Evolutionary conservation across 2,329 filamentous ascomycete genomes (phyloP), one percentile per base, ranked within the genome.

Genomic region (Trichoderma breve): DNA sequence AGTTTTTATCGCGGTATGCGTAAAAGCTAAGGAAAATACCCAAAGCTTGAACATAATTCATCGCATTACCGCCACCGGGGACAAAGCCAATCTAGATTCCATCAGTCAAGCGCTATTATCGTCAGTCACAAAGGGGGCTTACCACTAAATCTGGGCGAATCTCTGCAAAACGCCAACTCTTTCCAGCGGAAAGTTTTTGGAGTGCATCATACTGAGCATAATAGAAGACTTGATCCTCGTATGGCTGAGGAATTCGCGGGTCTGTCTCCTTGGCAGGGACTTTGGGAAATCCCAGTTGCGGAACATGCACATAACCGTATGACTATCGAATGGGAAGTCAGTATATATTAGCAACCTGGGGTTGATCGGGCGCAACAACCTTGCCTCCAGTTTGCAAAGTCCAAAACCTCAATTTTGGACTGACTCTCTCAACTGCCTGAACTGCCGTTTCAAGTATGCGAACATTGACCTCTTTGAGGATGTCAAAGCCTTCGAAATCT

Each of bases 121-220:
- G 2, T 14, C 4, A 57, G 14, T 39, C 6, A 26, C 24, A 30
- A 14, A 8, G 3, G 12, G 4, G 14, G 7, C 32, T 58, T 32
- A 71, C 69, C 47, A 71, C 69, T 36, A 71, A n/a, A 32, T 71
- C 69, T 24, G 69, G 69, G 15, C 69, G 69, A 39, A 71, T 71
- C 57, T 71, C 69, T 12, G 47, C 69, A 43, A 71, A 71, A 15
- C 69, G 60, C 69, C 69, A 71, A 7, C 21, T 47, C 69, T 71
- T 71, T 6, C 61, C 69, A 18, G 60, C 60, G 47, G 69, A 71
- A 9, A 71, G 18, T 9, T 18, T 64, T 12, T 64, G 14, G 2
- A 71, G 51, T 9, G 53, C 26, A 34, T 71, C 69, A 34, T 71
- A 43, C 24, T 71, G 69, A 15, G 69, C 47, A 28, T 64, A 71